Conservation (phyloP, 345 rosid species). For the Anastatica hierochuntica region DNA sequence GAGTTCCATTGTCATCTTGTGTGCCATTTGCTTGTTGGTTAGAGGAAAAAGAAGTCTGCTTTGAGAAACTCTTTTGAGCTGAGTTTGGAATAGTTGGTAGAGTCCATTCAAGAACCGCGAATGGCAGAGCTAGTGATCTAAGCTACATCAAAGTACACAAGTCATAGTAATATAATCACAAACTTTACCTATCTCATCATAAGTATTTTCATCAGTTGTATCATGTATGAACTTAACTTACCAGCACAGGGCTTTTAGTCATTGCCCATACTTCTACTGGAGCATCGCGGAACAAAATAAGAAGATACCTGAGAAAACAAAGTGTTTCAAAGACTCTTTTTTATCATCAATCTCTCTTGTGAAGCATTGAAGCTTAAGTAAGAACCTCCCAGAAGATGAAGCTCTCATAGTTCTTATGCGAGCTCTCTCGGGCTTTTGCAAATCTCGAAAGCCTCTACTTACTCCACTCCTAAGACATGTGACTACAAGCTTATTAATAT, state of each 20-base stretch:
- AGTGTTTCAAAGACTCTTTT: neutral
- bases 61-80: constrained; percentile 39
- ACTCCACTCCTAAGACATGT: constrained; percentile 86
- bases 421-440: constrained; percentile 82
- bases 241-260: constrained; percentile 88
- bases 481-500: constrained; percentile 62
- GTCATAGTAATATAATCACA: too few relatives aligned
- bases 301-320: constrained; percentile 58
- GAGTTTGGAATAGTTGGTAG: constrained; percentile 74
- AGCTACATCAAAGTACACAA: constrained; percentile 79
- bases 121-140: constrained; percentile 97
- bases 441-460: constrained; percentile 58
- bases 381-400: constrained; percentile 87
- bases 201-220: neutral
- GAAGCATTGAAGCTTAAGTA: neutral
- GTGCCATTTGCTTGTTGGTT: constrained; percentile 27
- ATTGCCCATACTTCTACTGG: constrained; percentile 97
- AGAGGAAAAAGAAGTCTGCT: constrained; percentile 32
- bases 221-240: constrained; percentile 10
- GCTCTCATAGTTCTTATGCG: constrained; percentile 71
- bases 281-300: constrained; percentile 85
- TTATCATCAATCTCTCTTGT: too few relatives aligned
- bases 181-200: neutral
- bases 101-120: constrained; percentile 92
- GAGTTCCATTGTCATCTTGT: constrained; percentile 38